Percentiles rank a stretch among this genome's conserved stretches.
Conservation (phyloP, 768 basidiomycete genomes). For the Leccinum longicurvipes region DNA sequence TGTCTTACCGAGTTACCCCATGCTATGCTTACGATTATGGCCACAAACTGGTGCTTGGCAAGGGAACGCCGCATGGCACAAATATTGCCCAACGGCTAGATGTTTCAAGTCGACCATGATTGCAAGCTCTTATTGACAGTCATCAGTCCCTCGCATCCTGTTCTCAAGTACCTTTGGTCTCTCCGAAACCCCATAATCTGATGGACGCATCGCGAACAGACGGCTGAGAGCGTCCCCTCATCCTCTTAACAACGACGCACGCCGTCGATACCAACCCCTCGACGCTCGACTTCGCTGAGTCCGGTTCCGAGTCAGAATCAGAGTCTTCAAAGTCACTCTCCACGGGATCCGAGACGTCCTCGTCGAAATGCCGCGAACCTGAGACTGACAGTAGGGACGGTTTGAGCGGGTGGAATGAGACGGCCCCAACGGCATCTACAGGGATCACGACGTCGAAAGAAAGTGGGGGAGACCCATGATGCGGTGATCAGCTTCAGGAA, state of each 20-base stretch:
- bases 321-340: not conserved
- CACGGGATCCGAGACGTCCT: not conserved
- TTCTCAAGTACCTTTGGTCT: not conserved
- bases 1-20: conserved; percentile 16
- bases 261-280: not conserved
- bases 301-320: conserved; percentile 17
- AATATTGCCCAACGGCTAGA: not conserved
- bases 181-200: conserved; percentile 24
- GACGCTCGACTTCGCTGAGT: conserved; percentile 1
- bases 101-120: not conserved
- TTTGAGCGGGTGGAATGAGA: conserved; percentile 66
- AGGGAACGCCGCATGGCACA: not conserved
- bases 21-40: conserved; percentile 22
- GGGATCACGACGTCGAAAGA: not conserved
- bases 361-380: conserved; percentile 72
- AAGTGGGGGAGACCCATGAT: not conserved
- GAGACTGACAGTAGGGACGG: conserved; percentile 62
- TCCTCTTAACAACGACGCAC: not conserved
- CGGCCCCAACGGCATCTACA: conserved; percentile 70
- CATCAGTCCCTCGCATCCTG: no score
- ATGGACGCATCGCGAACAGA: conserved; percentile 26
- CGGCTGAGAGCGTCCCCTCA: conserved; percentile 16
- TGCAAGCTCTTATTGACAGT: not conserved
- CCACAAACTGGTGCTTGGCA: conserved; percentile 3
- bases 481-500: not conserved